Evolutionary conservation across 352 stramenopile genomes (phyloP).

Genomic region (Peronosclerospora sorghi): DNA sequence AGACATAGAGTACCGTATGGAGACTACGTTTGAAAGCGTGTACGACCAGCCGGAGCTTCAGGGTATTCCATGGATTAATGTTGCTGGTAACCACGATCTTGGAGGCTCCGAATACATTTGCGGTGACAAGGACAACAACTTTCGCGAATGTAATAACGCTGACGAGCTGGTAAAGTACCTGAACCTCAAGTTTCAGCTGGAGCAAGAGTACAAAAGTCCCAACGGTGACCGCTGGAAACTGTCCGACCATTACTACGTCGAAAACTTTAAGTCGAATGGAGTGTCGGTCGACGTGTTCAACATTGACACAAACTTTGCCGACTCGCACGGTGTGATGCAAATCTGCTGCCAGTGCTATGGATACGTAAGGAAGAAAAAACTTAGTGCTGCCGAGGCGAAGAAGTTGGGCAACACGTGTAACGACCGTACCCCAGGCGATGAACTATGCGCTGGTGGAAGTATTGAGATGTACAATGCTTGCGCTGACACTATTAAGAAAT

Average conservation of each 20-base stretch:
- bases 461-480: conserved; percentile 71
- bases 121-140: conserved; percentile 81
- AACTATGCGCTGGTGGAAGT: conserved; percentile 59
- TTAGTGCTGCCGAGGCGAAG: conserved; percentile 35
- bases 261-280: conserved; percentile 60
- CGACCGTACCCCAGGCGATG: conserved; percentile 42
- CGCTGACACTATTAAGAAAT: conserved; percentile 57
- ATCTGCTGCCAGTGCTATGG: conserved; percentile 85
- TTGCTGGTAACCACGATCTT: conserved; percentile 81
- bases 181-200: conserved; percentile 72
- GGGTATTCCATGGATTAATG: conserved; percentile 78
- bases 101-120: conserved; percentile 79
- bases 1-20: conserved; percentile 75
- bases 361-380: conserved; percentile 57
- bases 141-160: conserved; percentile 57
- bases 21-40: conserved; percentile 76
- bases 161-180: conserved; percentile 75
- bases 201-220: conserved; percentile 72
- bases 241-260: conserved; percentile 78
- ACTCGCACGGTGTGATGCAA: conserved; percentile 76
- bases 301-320: conserved; percentile 77
- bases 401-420: conserved; percentile 62
- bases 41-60: conserved; percentile 70
- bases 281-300: conserved; percentile 86
- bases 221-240: conserved; percentile 73